phyloP scores from a whole-genome alignment of 805 yeast genomes.

The Barnettozyma populi region DNA sequence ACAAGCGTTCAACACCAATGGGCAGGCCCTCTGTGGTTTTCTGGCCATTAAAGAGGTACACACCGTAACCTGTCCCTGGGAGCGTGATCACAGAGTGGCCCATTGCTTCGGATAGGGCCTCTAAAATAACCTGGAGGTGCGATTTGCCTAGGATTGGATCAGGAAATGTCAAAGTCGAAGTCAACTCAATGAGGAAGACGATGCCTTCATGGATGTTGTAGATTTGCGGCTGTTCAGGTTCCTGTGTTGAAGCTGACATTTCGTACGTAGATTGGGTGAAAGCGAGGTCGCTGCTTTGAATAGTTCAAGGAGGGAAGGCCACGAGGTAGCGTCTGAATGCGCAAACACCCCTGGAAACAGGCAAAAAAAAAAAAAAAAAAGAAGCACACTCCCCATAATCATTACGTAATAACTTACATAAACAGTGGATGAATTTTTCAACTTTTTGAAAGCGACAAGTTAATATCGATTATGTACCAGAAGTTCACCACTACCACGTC shows the following conservation, averaged over 20 bases:
- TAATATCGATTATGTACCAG: too few species aligned
- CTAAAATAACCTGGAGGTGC: constrained; percentile 49
- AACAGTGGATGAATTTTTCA: neutral
- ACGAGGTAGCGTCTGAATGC: too few species aligned
- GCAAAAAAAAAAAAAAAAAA: too few species aligned
- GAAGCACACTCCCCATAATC: too few species aligned
- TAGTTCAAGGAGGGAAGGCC: too few species aligned
- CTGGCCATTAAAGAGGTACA: constrained; percentile 52
- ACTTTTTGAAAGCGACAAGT: neutral
- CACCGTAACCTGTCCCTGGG: constrained; percentile 72
- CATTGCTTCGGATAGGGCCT: constrained; percentile 55
- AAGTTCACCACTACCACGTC: neutral
- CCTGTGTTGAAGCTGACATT: constrained; percentile 3
- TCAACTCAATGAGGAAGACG: constrained; percentile 54
- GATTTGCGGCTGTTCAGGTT: constrained; percentile 7
- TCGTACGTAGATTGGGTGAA: neutral
- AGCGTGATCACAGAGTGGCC: constrained; percentile 57
- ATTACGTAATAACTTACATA: neutral
- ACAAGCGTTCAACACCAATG: constrained; percentile 44
- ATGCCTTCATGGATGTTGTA: constrained; percentile 58
- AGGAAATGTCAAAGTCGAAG: constrained; percentile 38
- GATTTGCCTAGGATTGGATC: constrained; percentile 32
- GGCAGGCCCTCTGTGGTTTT: constrained; percentile 30
- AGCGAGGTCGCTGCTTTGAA: too few species aligned
- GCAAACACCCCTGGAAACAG: too few species aligned